Evolutionary conservation across 73 alveolate species (phyloP), one percentile per base, ranked within the genome.

Genomic region (Tetrahymena elliotti): DNA sequence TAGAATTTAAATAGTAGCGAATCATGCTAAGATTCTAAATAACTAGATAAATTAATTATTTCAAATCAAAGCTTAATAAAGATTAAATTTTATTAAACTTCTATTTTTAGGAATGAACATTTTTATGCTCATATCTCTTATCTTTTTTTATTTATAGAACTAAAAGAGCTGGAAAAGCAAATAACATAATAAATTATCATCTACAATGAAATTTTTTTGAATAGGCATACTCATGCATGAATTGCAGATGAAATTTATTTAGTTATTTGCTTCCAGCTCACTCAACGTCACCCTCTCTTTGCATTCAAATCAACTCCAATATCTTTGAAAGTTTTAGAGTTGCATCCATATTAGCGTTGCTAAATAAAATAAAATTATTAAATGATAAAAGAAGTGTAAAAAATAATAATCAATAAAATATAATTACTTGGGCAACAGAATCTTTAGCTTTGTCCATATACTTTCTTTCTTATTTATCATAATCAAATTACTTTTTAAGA

Each of bases 281-380:
- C 88, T 68, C 88, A 68, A 68, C 88, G 88, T 68, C 88, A 68
- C 88, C 88, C 88, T 68, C 88, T 68, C n/a, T 68, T 68, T 22
- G 88, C 88, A 68, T 68, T 68, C 88, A 68, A 68, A 68, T 68
- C 88, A 27, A 68, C 88, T 27, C 88, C 88, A 68, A 68, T 9
- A 68, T 68, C 88, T 16, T 68, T 68, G 38, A 27, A 68, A 3
- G 88, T 68, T 31, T 68, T 68, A 6, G 88, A 68, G 22, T 68
- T 68, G 36, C 88, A 68, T 68, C 88, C 88, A 68, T 27, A 68
- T 68, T 68, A 31, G 6, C 88, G 88, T 68, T 68, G n/a, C 88
- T 68, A 18, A 18, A 15, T 68, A 18, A 47, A 10, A 47, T 18
- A 47, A 0, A 47, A 18, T 0, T 4, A 12, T 47, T 47, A 10